Percentiles rank a stretch among this genome's conserved stretches.
Evolutionary conservation across 345 rosid genomes (phyloP).

Genomic region (Citropsis articulata): DNA sequence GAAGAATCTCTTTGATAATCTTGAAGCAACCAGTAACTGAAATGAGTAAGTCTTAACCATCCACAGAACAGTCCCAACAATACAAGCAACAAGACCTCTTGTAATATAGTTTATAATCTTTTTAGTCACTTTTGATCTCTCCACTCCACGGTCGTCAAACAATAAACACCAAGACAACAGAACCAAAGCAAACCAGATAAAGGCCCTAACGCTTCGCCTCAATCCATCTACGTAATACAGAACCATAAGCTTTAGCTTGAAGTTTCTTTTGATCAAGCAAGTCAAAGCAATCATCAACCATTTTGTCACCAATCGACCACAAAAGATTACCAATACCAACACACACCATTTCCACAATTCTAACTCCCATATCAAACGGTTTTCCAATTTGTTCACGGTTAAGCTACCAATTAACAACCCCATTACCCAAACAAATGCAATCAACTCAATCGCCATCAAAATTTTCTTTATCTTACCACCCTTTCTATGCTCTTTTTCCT

Average conservation of each 20-base stretch:
- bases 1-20: conserved; percentile 54
- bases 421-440: conserved; percentile 22
- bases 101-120: conserved; percentile 41
- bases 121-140: conserved; percentile 30
- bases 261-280: conserved; percentile 53
- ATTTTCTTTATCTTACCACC: conserved; percentile 29
- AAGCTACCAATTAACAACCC: conserved; percentile 38
- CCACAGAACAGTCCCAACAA: conserved; percentile 49
- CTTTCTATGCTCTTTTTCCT: conserved; percentile 43
- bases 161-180: conserved; percentile 54
- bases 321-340: conserved; percentile 41
- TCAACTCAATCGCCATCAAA: conserved; percentile 26
- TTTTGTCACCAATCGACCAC: conserved; percentile 45
- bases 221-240: conserved; percentile 59
- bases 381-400: conserved; percentile 27
- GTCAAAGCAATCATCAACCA: conserved; percentile 45
- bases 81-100: conserved; percentile 38
- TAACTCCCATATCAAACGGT: conserved; percentile 37
- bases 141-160: conserved; percentile 15
- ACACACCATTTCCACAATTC: conserved; percentile 57
- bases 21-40: conserved; percentile 46
- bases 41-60: conserved; percentile 45
- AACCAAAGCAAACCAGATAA: conserved; percentile 46
- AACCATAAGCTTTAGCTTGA: conserved; percentile 55
- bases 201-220: conserved; percentile 46